Conservation (phyloP, 169 alveolate genomes). For the Plasmodium malariae region DNA sequence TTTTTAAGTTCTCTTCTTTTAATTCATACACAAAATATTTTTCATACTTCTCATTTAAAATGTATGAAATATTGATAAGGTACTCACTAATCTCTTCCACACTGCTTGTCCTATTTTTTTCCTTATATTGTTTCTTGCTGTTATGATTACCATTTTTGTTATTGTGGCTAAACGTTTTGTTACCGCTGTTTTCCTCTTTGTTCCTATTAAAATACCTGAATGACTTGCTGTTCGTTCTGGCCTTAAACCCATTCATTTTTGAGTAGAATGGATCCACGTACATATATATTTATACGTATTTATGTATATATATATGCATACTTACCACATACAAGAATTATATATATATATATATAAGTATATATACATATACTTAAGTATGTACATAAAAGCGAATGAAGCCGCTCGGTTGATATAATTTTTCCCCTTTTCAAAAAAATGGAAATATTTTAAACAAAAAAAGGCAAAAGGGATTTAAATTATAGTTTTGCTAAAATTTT, state of each 20-base stretch:
- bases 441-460: too few species aligned
- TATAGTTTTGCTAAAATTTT: too few species aligned
- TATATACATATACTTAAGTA: background rate
- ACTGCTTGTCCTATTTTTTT: background rate
- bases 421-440: too few species aligned
- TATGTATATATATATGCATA: background rate
- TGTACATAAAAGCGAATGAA: too few species aligned
- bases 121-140: background rate
- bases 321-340: background rate
- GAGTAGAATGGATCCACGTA: background rate
- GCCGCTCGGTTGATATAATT: too few species aligned
- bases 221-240: background rate
- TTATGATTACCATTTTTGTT: background rate
- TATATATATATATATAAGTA: background rate
- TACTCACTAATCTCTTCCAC: conserved; percentile 53
- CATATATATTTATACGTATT: background rate
- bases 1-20: conserved; percentile 72
- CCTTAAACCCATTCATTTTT: conserved; percentile 68
- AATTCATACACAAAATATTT: conserved; percentile 66
- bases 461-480: too few species aligned
- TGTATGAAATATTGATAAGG: conserved; percentile 54
- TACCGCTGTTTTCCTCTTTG: background rate
- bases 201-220: conserved; percentile 20
- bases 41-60: conserved; percentile 74
- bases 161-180: background rate